Conservation (phyloP, 129 eudicot species). For the Logfia minima region DNA sequence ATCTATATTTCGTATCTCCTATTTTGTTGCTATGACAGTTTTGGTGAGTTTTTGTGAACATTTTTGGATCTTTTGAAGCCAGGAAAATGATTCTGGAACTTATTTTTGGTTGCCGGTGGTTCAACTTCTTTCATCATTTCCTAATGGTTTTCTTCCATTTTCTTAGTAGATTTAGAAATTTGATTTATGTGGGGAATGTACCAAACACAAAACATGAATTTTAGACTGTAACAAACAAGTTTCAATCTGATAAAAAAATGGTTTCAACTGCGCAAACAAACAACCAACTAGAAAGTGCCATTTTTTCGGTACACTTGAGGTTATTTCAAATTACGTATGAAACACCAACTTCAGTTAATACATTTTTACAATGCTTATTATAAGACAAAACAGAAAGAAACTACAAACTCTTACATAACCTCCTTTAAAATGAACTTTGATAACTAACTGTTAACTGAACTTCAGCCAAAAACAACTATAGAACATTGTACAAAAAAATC, state of each 20-base stretch:
- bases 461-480: slow-evolving; percentile 22
- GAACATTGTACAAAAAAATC: slow-evolving; percentile 33
- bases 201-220: too few relatives aligned
- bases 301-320: background rate
- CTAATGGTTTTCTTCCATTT: too few relatives aligned
- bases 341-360: background rate
- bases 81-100: background rate
- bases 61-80: too few relatives aligned
- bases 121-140: too few relatives aligned
- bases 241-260: too few relatives aligned
- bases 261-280: background rate
- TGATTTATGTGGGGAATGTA: too few relatives aligned
- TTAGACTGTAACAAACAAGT: too few relatives aligned
- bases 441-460: slow-evolving; percentile 16
- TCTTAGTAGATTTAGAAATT: too few relatives aligned
- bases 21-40: background rate
- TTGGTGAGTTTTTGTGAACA: background rate
- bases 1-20: background rate
- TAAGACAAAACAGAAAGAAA: background rate
- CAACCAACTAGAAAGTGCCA: background rate
- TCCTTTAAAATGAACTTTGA: background rate
- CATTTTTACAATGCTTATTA: background rate
- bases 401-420: background rate
- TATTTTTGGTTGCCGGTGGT: too few relatives aligned
- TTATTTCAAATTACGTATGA: too few relatives aligned